Evolutionary conservation across 2,329 filamentous ascomycete species (phyloP).

Genomic region (Fusarium sp.): DNA sequence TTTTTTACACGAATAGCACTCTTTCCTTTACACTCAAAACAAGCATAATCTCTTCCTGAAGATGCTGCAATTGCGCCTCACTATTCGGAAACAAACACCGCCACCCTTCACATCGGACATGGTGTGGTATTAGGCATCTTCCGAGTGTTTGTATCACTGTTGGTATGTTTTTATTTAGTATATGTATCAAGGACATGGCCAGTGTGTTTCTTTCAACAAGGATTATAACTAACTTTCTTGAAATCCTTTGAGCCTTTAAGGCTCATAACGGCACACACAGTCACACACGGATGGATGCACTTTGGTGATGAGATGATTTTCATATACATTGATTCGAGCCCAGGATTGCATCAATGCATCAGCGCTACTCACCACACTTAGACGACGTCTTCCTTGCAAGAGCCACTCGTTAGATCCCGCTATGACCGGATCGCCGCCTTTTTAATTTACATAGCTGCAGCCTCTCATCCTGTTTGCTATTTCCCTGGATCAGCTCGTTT

Average conservation of each 20-base stretch:
- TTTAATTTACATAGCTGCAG: constrained; percentile 15
- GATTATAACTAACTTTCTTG: constrained; percentile 3
- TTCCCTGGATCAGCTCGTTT: constrained; percentile 27
- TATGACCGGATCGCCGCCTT: constrained; percentile 13
- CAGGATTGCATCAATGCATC: constrained; percentile 29
- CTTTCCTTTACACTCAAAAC: constrained; percentile 12
- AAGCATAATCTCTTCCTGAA: constrained; percentile 40
- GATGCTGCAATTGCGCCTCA: constrained; percentile 28
- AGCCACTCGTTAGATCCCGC: constrained; percentile 13
- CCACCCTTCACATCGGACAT: background rate
- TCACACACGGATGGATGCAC: background rate
- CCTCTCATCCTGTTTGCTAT: constrained; percentile 20
- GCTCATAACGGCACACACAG: constrained; percentile 1
- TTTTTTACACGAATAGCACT: constrained; percentile 12
- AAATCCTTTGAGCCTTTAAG: background rate
- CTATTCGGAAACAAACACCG: constrained; percentile 31
- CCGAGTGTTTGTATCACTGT: constrained; percentile 4
- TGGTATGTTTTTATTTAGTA: constrained; percentile 15
- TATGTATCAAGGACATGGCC: background rate
- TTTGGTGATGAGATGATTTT: constrained; percentile 14
- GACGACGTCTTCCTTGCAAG: background rate
- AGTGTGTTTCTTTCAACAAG: constrained; percentile 20
- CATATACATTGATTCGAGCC: constrained; percentile 29
- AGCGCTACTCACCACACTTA: constrained; percentile 6
- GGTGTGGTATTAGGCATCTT: constrained; percentile 2